These are phyloP conservation scores for Clathrus columnatus DNA, from an alignment of 768 basidiomycete species.

Conservation along the genomic window DNA sequence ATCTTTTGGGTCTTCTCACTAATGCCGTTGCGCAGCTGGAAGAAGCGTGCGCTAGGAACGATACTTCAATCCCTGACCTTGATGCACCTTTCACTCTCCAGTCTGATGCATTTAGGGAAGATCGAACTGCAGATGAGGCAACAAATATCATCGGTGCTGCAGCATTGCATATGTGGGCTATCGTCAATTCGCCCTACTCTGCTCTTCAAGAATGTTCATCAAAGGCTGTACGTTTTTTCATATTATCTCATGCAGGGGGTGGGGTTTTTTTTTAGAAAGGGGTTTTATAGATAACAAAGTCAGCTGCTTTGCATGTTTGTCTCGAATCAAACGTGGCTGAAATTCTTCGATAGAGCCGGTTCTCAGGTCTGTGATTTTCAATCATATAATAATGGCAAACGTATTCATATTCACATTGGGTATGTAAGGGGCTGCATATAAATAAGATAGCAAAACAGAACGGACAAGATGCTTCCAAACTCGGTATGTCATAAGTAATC, in stretches of 20 bases:
- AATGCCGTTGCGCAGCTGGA: conserved; percentile 18
- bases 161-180: conserved; percentile 19
- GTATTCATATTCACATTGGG: neutral
- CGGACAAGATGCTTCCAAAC: conserved; percentile 4
- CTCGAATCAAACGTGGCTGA: conserved; percentile 30
- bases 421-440: conserved; percentile 6
- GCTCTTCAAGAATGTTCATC: neutral
- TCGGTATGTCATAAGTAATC: neutral
- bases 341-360: conserved; percentile 33
- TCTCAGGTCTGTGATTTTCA: conserved; percentile 18
- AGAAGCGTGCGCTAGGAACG: conserved; percentile 14
- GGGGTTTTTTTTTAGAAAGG: neutral
- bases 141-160: conserved; percentile 34
- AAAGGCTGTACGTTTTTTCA: neutral
- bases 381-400: neutral
- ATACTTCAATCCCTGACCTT: conserved; percentile 20
- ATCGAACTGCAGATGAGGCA: conserved; percentile 52
- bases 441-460: neutral
- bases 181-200: conserved; percentile 16
- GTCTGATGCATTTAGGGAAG: conserved; percentile 23
- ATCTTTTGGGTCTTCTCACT: conserved; percentile 1
- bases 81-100: conserved; percentile 20
- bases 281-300: conserved; percentile 14
- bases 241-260: no score
- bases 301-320: conserved; percentile 20